Evolutionary conservation across 2,329 filamentous ascomycete genomes (phyloP).

Genomic region (Penicillium sp.): DNA sequence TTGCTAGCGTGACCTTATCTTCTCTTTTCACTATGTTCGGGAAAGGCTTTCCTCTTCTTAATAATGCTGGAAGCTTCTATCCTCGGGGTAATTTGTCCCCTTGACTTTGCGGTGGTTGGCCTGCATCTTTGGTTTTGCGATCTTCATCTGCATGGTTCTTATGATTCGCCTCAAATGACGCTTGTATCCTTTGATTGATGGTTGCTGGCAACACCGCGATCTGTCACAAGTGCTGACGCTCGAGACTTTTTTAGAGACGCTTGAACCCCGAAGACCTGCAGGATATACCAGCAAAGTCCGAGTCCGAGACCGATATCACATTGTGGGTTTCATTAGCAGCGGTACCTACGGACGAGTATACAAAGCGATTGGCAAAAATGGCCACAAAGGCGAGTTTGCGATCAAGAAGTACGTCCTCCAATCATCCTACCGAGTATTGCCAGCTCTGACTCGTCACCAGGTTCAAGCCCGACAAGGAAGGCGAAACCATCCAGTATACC

Average conservation of each 20-base stretch:
- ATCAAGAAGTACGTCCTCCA: slow-evolving; percentile 78
- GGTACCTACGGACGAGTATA: slow-evolving; percentile 98
- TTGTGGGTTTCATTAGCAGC: slow-evolving; percentile 96
- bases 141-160: slow-evolving; percentile 9
- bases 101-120: slow-evolving; percentile 2
- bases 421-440: slow-evolving; percentile 1
- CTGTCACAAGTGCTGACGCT: slow-evolving; percentile 24
- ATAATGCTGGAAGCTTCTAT: slow-evolving; percentile 39
- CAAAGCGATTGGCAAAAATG: slow-evolving; percentile 79
- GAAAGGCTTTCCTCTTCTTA: slow-evolving; percentile 39
- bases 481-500: slow-evolving; percentile 89
- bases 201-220: slow-evolving; percentile 11
- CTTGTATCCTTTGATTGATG: slow-evolving; percentile 18
- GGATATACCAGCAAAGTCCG: slow-evolving; percentile 71
- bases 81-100: slow-evolving; percentile 39
- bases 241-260: slow-evolving; percentile 28
- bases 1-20: slow-evolving; percentile 11
- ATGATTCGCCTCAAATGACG: slow-evolving; percentile 12
- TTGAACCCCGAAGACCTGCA: slow-evolving; percentile 42
- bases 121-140: slow-evolving; percentile 10
- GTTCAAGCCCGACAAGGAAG: slow-evolving; percentile 97
- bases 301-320: slow-evolving; percentile 89
- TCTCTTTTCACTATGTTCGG: slow-evolving; percentile 37
- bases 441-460: slow-evolving; percentile 43
- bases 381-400: slow-evolving; percentile 78